Conservation (phyloP, 805 yeast species). For the Wickerhamomyces tratensis region DNA sequence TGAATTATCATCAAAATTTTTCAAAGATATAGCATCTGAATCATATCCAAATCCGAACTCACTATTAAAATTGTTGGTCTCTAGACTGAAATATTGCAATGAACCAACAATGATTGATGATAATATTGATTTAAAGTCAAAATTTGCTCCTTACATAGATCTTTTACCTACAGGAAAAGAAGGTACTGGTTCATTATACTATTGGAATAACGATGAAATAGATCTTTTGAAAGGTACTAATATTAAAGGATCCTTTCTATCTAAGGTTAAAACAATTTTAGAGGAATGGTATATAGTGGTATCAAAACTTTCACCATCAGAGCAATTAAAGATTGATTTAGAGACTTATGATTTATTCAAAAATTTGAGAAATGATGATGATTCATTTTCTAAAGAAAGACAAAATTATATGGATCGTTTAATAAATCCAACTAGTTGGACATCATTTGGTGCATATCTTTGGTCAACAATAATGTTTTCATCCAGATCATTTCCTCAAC, state of each 20-base stretch:
- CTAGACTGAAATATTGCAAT: conserved; percentile 30
- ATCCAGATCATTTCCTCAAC: conserved; percentile 75
- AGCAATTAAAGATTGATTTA: conserved; percentile 10
- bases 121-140: conserved; percentile 15
- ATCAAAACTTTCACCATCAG: conserved; percentile 2
- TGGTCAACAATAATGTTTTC: conserved; percentile 70
- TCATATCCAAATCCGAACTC: conserved; percentile 18
- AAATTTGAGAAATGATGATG: conserved; percentile 5
- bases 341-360: conserved; percentile 8
- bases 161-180: conserved; percentile 33
- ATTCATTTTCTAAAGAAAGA: too few species aligned
- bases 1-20: conserved; percentile 13
- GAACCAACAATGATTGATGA: conserved; percentile 3
- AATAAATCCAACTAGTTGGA: conserved; percentile 35
- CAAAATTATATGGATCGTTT: conserved; percentile 6
- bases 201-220: conserved; percentile 50
- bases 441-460: conserved; percentile 53
- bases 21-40: conserved; percentile 5
- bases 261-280: conserved; percentile 35
- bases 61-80: conserved; percentile 27
- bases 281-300: conserved; percentile 48
- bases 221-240: conserved; percentile 56
- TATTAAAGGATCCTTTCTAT: conserved; percentile 40
- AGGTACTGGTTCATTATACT: conserved; percentile 42
- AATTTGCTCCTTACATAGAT: conserved; percentile 35